Evolutionary conservation across 805 yeast species (phyloP), one percentile per base, ranked within the genome.

Genomic region (Suhomyces prunicola): DNA sequence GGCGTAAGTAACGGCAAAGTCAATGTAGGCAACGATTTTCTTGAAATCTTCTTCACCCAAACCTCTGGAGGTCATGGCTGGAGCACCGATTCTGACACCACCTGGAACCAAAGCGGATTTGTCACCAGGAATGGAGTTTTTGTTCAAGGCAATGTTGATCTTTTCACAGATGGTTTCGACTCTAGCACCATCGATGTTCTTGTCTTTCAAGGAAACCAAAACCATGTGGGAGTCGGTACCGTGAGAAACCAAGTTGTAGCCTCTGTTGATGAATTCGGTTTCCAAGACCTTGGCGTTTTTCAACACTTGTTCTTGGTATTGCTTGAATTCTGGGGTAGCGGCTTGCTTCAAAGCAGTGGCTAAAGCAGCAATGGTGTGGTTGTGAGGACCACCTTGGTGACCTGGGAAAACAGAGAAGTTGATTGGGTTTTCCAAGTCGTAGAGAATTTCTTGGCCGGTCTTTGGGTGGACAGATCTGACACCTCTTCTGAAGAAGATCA

Each of bases 321-420:
- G 80, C 70, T 82, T 87, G 78, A 86, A 93, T 71, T 90, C 97
- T 39, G 96, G 96, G 46, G 93, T 80, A 50, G 83, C 78, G 53
- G 97, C 92, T 79, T 93, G 98, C 69, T 90, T 90, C 66, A 93
- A 82, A 39, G 98, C 98, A 53, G 91, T 93, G 31, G 98, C 96
- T 63, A 93, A 80, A 19, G 98, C 98, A 58, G 97, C 85, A 67
- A 93, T 93, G 63, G 98, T 93, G 76, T 93, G 97, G 79, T 93
- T 93, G 75, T 93, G 98, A 61, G 99, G 99, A 68, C 99, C 99
- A 79, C 99, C 99, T 80, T 93, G 99, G 73, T 93, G 98, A 59
- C 96, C 98, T 62, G 99, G 99, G 89, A 93, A 93, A 52, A 93
- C 98, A 31, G 97, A 90, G 69, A 93, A 93, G 82, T 93, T 93